phyloP scores from a whole-genome alignment of 2,329 filamentous ascomycete genomes.

The Fusarium verrucosum region DNA sequence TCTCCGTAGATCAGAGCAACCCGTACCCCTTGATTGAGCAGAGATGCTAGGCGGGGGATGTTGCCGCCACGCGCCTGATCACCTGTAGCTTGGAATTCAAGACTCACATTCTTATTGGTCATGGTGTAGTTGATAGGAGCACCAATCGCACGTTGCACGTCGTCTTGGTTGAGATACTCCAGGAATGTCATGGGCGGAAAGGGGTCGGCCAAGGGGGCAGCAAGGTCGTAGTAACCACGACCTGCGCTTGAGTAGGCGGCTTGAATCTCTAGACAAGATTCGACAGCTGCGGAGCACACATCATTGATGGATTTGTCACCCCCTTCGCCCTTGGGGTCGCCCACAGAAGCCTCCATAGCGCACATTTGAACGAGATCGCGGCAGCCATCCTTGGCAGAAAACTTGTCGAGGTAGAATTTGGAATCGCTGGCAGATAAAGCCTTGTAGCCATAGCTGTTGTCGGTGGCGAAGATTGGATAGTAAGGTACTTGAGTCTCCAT shows the following conservation, averaged over 20 bases:
- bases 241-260: conserved; percentile 64
- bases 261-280: conserved; percentile 60
- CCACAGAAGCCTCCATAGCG: conserved; percentile 50
- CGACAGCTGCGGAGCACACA: conserved; percentile 62
- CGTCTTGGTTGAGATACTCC: conserved; percentile 70
- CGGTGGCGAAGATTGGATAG: conserved; percentile 66
- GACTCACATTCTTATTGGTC: conserved; percentile 56
- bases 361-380: conserved; percentile 63
- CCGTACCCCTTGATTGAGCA: conserved; percentile 70
- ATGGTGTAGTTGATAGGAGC: conserved; percentile 69
- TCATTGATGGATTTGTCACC: conserved; percentile 51
- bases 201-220: conserved; percentile 64
- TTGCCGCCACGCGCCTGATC: conserved; percentile 73
- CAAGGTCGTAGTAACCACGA: conserved; percentile 69
- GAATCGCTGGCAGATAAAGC: conserved; percentile 63
- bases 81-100: conserved; percentile 60
- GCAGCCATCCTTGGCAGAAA: conserved; percentile 57
- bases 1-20: conserved; percentile 78
- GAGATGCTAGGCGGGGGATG: conserved; percentile 65
- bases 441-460: conserved; percentile 73
- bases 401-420: conserved; percentile 54
- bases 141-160: conserved; percentile 68
- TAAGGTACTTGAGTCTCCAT: conserved; percentile 66
- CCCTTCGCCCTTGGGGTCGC: conserved; percentile 56
- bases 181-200: conserved; percentile 70